Evolutionary conservation across 192 early-diverging fungal genomes (phyloP), one percentile per base, ranked within the genome.

Genomic region (Umbelopsis sp.): DNA sequence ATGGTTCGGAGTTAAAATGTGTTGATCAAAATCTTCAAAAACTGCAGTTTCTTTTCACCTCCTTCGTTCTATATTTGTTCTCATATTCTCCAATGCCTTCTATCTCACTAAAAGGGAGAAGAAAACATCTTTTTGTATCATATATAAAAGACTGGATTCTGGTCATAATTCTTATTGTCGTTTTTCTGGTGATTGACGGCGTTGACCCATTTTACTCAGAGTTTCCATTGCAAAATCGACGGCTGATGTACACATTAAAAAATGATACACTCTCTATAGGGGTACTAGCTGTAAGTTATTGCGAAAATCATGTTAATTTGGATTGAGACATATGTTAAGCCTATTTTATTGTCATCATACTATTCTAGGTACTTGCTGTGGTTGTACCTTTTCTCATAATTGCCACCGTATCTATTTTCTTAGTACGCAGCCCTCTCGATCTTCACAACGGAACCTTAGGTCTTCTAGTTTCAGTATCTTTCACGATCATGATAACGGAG

Each of bases 401-500:
- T 21, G 51, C 71, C 21, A 25, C 72, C 9, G 45, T 80, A 32
- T 50, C 77, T 7, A 45, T 80, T 4, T 68, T 34, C 1, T 22
- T 80, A 31, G 38, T 62, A 26, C 70, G 74, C 38, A 85, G 71
- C 16, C 72, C 79, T 26, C 69, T 75, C 11, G 77, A 84, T 70
- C 71, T 84, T 24, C 82, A 84, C 45, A 79, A 78, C 43, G 80
- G 80, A 7, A 45, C 81, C 21, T 41, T 84, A 17, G 82, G 82
- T 0, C 74, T 87, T 2, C 54, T 79, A 25, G 71, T 85, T 6
- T 71, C 81, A 6, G 72, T 83, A 22, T 69, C 81, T n/a, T 76
- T 85, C 17, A 83, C 80, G 5, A 69, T 85, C 20, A 74, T 81
- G 65, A 76, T 87, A 4, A 85, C 84, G 2, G 77, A 85, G 47